Conservation (phyloP, 2,329 filamentous ascomycete species). For the Trichoderma simmonsii region DNA sequence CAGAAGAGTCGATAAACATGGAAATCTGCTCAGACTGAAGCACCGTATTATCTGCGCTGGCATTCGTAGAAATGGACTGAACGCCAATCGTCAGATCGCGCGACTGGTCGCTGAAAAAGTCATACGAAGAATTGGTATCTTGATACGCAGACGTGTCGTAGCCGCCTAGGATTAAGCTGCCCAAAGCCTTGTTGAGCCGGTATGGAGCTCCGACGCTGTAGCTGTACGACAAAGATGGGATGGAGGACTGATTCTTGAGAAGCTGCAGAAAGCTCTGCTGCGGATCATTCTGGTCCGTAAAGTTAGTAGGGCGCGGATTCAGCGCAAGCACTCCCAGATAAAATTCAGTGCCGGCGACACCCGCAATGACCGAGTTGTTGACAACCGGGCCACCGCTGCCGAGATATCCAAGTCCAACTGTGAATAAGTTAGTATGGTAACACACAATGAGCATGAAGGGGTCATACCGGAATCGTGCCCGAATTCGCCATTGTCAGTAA, state of each 20-base stretch:
- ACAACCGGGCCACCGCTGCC: conserved; percentile 20
- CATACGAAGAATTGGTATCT: neutral
- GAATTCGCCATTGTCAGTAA: conserved; percentile 15
- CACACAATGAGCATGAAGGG: neutral
- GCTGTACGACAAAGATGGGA: conserved; percentile 19
- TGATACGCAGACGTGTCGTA: conserved; percentile 17
- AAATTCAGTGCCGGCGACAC: conserved; percentile 17
- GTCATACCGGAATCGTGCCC: conserved; percentile 19
- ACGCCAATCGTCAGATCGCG: conserved; percentile 17
- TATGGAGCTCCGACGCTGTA: conserved; percentile 19
- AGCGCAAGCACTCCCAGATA: conserved; percentile 18
- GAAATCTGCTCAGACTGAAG: conserved; percentile 10
- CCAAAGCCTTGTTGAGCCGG: conserved; percentile 17
- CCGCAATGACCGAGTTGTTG: conserved; percentile 19
- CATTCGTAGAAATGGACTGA: conserved; percentile 17
- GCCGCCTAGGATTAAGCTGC: conserved; percentile 16
- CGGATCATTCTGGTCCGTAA: conserved; percentile 18
- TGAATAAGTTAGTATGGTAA: neutral
- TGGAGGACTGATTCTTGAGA: conserved; percentile 17
- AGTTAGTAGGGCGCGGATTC: conserved; percentile 19
- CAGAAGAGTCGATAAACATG: conserved; percentile 20
- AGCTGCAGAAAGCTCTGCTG: conserved; percentile 19
- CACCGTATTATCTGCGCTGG: neutral
- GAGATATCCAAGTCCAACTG: conserved; percentile 19
- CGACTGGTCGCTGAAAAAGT: conserved; percentile 19